Evolutionary conservation across 169 alveolate genomes (phyloP).

Genomic region (Plasmodium ovale): DNA sequence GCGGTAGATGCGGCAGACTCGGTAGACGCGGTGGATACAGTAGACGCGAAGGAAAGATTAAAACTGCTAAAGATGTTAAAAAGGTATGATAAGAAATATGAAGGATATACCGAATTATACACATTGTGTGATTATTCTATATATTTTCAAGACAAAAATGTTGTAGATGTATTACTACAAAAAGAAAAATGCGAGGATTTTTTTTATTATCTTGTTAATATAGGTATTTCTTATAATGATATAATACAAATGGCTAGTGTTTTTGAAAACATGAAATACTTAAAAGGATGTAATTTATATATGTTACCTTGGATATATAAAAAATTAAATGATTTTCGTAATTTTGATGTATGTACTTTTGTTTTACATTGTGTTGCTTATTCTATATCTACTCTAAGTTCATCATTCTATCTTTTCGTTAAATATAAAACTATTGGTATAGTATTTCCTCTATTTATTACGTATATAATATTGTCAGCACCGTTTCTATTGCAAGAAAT

Average conservation of each 20-base stretch:
- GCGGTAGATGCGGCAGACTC: slow-evolving; percentile 19
- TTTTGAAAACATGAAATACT: slow-evolving; percentile 41
- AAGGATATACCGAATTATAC: slow-evolving; percentile 29
- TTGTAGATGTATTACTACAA: neutral
- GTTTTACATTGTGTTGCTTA: slow-evolving; percentile 37
- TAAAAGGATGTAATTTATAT: slow-evolving; percentile 36
- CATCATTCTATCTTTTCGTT: slow-evolving; percentile 31
- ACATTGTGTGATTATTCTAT: slow-evolving; percentile 44
- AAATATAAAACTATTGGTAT: slow-evolving; percentile 45
- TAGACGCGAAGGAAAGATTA: slow-evolving; percentile 45
- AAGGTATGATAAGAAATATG: slow-evolving; percentile 50
- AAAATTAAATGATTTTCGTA: slow-evolving; percentile 44
- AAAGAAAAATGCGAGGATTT: slow-evolving; percentile 31
- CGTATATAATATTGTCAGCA: slow-evolving; percentile 15
- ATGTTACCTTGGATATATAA: slow-evolving; percentile 72
- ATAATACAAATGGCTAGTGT: slow-evolving; percentile 51
- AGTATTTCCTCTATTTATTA: slow-evolving; percentile 48
- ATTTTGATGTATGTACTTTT: slow-evolving; percentile 22
- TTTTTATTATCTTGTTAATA: slow-evolving; percentile 32
- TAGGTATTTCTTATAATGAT: slow-evolving; percentile 65
- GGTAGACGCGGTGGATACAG: slow-evolving; percentile 10
- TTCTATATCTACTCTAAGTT: slow-evolving; percentile 33
- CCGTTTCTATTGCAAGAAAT: slow-evolving; percentile 68
- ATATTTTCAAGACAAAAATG: slow-evolving; percentile 22
- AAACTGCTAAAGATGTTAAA: slow-evolving; percentile 39